Base-by-base conservation (phyloP, 768 basidiomycete genomes). In the Suillus lakei region DNA sequence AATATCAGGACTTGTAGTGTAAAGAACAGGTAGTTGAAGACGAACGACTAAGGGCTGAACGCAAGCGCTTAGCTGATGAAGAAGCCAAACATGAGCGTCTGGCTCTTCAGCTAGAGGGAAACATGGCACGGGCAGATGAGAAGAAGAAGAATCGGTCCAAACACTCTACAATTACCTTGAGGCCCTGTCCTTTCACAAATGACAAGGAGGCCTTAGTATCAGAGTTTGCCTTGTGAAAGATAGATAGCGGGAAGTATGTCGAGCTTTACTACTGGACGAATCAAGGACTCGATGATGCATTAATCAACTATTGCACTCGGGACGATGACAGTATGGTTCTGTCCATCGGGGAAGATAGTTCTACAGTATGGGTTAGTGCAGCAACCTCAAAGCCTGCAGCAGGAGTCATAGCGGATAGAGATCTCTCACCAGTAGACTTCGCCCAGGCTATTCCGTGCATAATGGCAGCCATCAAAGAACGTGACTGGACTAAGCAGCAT, bases 211-310 rank as follows among this genome's bases (percentile, higher is more conserved):
- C 21, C 1, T n/a, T 44, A 4, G 18, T 44, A 0, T 44, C 21
- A 1, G 44, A 44, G 1, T 44, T 44, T 4, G 21, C 21, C 0
- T 5, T 44, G 21, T 8, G 2, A n/a, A 44, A 44, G 10, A 21
- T 44, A 1, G 21, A 44, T 4, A 44, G 10, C 8, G 44, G 44
- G 18, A 8, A 44, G 9, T 44, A 44, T 2, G 5, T 46, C 1
- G n/a, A 46, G 5, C n/a, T 46, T 0, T 48, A 48, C 5, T 48
- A 48, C 3, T 48, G 48, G 48, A 48, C 23, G 0, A 48, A 48
- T 3, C 1, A 13, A 0, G 23, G 48, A 0, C 5, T 48, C 0
- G 23, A 26, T 0, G 48, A 26, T 6, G 48, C 48, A 8, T 3
- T 21, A 1, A 7, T 8, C 21, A 21, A 15, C 2, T 48, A 48